Conservation (phyloP, 805 yeast genomes). For the Helenozyma rhizophorensis region DNA sequence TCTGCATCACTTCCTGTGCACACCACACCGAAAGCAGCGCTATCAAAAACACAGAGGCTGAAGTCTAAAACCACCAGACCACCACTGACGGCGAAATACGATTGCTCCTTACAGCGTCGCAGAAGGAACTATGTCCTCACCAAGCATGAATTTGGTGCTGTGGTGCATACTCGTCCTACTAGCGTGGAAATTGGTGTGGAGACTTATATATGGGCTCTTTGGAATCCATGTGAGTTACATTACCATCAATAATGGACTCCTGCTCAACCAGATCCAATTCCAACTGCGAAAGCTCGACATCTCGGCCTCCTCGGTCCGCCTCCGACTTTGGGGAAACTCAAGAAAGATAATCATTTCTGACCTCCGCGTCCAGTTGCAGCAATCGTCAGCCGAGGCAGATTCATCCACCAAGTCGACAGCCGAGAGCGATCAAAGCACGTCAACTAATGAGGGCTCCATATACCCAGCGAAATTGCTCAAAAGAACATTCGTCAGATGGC, state of each 20-base stretch:
- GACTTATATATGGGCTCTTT: slow-evolving; percentile 21
- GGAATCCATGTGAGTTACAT: slow-evolving; percentile 33
- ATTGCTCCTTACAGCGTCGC: too few species aligned
- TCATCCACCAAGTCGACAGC: too few species aligned
- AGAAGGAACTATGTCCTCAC: too few species aligned
- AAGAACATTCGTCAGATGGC: neutral
- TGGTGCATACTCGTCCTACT: slow-evolving; percentile 5
- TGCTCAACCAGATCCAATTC: slow-evolving; percentile 28
- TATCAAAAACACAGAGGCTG: too few species aligned
- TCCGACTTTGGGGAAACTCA: slow-evolving; percentile 38
- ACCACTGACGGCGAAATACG: too few species aligned
- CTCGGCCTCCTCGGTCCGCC: slow-evolving; percentile 20
- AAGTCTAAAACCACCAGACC: too few species aligned
- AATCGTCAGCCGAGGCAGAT: too few species aligned
- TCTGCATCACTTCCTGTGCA: too few species aligned
- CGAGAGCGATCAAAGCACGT: too few species aligned
- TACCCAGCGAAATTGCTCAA: slow-evolving; percentile 3
- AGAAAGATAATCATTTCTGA: slow-evolving; percentile 28
- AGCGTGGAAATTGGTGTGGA: slow-evolving; percentile 31
- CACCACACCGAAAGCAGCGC: too few species aligned
- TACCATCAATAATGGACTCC: slow-evolving; percentile 35
- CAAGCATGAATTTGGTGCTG: neutral
- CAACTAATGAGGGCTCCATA: slow-evolving; percentile 1
- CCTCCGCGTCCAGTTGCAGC: slow-evolving; percentile 3
- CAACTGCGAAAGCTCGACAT: slow-evolving; percentile 11